Conservation (phyloP, 2,329 filamentous ascomycete species). For the Emergomyces africanus region DNA sequence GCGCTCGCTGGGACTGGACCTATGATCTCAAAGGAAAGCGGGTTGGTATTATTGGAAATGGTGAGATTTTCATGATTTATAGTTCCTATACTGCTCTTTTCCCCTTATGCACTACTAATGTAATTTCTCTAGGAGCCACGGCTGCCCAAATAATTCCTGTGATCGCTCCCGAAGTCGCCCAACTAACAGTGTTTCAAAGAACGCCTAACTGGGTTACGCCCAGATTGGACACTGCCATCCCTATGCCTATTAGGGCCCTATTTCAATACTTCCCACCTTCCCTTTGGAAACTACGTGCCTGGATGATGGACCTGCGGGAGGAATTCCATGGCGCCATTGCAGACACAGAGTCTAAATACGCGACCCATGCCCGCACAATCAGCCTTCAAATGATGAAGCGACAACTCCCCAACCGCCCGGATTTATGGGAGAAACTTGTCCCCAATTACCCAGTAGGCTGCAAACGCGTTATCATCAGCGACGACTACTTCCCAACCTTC, state of each 20-base stretch:
- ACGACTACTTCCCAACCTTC: slow-evolving; percentile 44
- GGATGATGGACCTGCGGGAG: slow-evolving; percentile 45
- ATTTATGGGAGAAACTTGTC: slow-evolving; percentile 41
- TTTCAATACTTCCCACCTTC: slow-evolving; percentile 40
- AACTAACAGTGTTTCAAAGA: slow-evolving; percentile 44
- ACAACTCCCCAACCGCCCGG: slow-evolving; percentile 36
- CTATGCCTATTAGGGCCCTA: slow-evolving; percentile 28
- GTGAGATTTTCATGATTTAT: slow-evolving; percentile 17
- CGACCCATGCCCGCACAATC: slow-evolving; percentile 27
- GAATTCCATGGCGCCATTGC: slow-evolving; percentile 34
- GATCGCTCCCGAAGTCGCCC: slow-evolving; percentile 37
- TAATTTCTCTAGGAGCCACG: slow-evolving; percentile 35
- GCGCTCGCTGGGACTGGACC: slow-evolving; percentile 48
- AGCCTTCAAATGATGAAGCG: slow-evolving; percentile 30
- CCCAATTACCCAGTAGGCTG: slow-evolving; percentile 44
- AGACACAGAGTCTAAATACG: slow-evolving; percentile 25
- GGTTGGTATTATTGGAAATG: slow-evolving; percentile 48
- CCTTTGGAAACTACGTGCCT: slow-evolving; percentile 37
- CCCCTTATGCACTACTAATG: not conserved
- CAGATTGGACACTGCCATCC: slow-evolving; percentile 37
- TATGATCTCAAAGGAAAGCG: slow-evolving; percentile 42
- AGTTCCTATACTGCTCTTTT: not conserved
- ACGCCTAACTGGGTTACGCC: slow-evolving; percentile 49
- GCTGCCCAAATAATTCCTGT: slow-evolving; percentile 48
- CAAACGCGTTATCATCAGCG: slow-evolving; percentile 42